Conservation (phyloP, 371 early-diverging fungal species). For the Circinella minor region DNA sequence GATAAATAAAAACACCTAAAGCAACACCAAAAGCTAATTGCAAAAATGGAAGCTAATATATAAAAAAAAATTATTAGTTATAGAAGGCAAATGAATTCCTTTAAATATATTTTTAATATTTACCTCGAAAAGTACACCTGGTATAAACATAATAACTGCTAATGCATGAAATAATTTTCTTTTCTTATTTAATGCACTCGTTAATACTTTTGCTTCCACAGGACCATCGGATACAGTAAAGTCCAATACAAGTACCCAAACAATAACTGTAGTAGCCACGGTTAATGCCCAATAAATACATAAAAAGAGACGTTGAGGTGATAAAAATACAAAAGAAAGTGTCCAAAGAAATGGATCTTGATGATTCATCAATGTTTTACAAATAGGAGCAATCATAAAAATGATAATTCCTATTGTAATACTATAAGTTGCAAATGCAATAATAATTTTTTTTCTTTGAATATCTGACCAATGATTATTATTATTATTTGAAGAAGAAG, state of each 20-base stretch:
- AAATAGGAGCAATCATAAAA: slow-evolving; percentile 55
- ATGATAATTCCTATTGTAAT: slow-evolving; percentile 43
- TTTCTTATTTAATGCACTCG: slow-evolving; percentile 63
- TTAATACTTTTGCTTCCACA: slow-evolving; percentile 39
- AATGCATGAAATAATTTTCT: slow-evolving; percentile 90
- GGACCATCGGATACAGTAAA: slow-evolving; percentile 32
- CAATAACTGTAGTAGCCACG: slow-evolving; percentile 55
- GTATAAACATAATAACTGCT: slow-evolving; percentile 86
- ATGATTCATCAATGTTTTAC: slow-evolving; percentile 35
- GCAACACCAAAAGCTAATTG: slow-evolving; percentile 85
- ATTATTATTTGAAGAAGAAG: background rate
- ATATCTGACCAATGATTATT: slow-evolving; percentile 10
- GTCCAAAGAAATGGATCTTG: slow-evolving; percentile 70
- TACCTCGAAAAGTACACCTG: slow-evolving; percentile 80
- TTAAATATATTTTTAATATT: slow-evolving; percentile 21
- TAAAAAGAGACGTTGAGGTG: slow-evolving; percentile 50
- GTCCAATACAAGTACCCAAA: slow-evolving; percentile 59
- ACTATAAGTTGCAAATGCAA: slow-evolving; percentile 44
- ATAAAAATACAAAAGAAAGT: slow-evolving; percentile 53
- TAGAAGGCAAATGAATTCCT: slow-evolving; percentile 18
- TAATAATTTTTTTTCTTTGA: slow-evolving; percentile 30
- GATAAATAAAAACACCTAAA: slow-evolving; percentile 67
- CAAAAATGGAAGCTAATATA: slow-evolving; percentile 69
- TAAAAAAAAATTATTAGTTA: slow-evolving; percentile 46
- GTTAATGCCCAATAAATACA: slow-evolving; percentile 65